Evolutionary conservation across 345 rosid genomes (phyloP), one percentile per base, ranked within the genome.

Genomic region (Erysimum cheiranthoides): DNA sequence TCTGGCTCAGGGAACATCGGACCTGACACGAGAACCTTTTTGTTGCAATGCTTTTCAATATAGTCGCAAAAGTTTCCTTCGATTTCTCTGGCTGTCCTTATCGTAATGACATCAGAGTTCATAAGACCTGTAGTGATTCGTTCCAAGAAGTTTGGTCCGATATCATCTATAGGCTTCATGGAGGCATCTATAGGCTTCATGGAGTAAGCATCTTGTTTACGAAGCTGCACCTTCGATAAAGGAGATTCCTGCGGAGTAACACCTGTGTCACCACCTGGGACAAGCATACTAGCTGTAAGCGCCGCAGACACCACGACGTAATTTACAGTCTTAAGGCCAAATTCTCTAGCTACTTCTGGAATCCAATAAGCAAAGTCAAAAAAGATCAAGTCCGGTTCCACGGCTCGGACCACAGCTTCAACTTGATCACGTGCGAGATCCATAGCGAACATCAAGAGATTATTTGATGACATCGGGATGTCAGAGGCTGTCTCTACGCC

Each of bases 401-500:
- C 31, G 9, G 67, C 56, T 0, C 32, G 46, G 17, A 87, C 73
- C 2, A 77, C 50, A 14, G 27, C 28, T 63, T 83, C 78, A 2
- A 89, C 77, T 61, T 91, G 92, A 49, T 63, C 84, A 0, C 87
- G 76, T 18, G 85, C 77, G 6, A 69, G 86, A 49, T 91, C 96
- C 74, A 86, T 59, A 51, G 96, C 93, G 0, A 59, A 34, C 7
- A 79, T 56, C 57, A 89, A 86, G 30, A 70, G 77, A 58, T 68
- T 54, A 18, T 4, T 53, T 6, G 71, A 10, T 6, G 58, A 34
- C 27, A 81, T 10, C 11, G 87, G 82, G 49, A 91, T 43, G 4
- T 91, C 97, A 0, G 94, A 86, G 46, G 84, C 85, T 0, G 91
- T 89, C 73, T 89, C 85, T 5, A 86, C 38, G 2, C 92, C 91